Evolutionary conservation across 257 asterid genomes (phyloP).

Genomic region (Agastache rugosa): DNA sequence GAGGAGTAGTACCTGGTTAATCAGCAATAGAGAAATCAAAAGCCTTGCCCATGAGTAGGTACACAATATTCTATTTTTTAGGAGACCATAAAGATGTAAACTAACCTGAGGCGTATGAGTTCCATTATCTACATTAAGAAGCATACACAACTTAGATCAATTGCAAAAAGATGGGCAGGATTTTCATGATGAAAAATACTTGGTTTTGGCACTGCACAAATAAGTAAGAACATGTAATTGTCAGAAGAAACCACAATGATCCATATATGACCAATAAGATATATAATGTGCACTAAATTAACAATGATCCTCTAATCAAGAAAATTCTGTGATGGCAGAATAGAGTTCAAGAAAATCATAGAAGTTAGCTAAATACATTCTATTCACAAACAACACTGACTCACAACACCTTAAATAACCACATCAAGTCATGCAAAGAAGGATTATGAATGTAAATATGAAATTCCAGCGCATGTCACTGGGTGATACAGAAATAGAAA

Average conservation of each 20-base stretch:
- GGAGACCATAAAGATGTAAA: conserved; percentile 32
- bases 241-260: conserved; percentile 33
- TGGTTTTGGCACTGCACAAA: conserved; percentile 85
- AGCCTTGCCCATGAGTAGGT: conserved; percentile 11
- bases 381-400: neutral
- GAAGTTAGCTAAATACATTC: conserved; percentile 1
- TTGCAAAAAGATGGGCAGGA: conserved; percentile 86
- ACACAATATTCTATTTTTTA: neutral
- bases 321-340: neutral
- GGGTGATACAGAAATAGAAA: conserved; percentile 25
- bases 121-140: conserved; percentile 89
- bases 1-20: conserved; percentile 68
- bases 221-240: conserved; percentile 18
- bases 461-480: neutral
- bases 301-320: neutral
- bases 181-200: conserved; percentile 90
- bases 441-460: conserved; percentile 14
- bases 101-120: conserved; percentile 95
- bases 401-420: neutral
- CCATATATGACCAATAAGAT: conserved; percentile 23
- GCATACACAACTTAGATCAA: conserved; percentile 89
- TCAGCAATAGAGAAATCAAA: conserved; percentile 28
- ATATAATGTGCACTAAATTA: conserved; percentile 14
- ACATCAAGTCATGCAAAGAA: conserved; percentile 16
- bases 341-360: conserved; percentile 26